These are phyloP conservation scores for Puccinellia tenuiflora DNA, from an alignment of 176 grass and related monocot genomes.

Conservation along the genomic window DNA sequence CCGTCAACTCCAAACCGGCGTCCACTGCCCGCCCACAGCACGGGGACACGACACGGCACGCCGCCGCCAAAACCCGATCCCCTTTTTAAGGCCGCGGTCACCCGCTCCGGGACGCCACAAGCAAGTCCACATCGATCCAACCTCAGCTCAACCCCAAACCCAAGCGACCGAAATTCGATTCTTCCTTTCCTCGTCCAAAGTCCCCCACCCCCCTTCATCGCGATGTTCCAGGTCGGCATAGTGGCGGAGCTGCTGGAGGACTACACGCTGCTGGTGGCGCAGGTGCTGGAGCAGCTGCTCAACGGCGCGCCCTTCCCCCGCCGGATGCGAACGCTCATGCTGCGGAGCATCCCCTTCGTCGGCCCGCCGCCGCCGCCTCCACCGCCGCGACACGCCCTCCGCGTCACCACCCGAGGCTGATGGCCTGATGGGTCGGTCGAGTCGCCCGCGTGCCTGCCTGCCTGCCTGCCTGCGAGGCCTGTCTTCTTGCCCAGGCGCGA, in stretches of 20 bases:
- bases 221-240: slow-evolving; percentile 72
- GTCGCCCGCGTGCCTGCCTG: neutral
- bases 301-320: slow-evolving; percentile 65
- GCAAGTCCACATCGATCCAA: slow-evolving; percentile 29
- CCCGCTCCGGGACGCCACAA: neutral
- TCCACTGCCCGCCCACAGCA: slow-evolving; percentile 39
- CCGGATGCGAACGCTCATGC: slow-evolving; percentile 86
- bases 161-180: neutral
- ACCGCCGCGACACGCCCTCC: slow-evolving; percentile 60
- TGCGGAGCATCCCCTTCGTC: slow-evolving; percentile 77
- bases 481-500: neutral
- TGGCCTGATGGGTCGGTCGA: neutral
- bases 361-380: slow-evolving; percentile 39
- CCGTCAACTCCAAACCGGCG: slow-evolving; percentile 15
- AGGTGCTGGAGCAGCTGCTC: slow-evolving; percentile 74
- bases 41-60: neutral
- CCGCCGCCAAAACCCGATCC: neutral
- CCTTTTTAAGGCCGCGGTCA: slow-evolving; percentile 1
- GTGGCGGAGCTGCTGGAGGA: slow-evolving; percentile 91
- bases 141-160: neutral
- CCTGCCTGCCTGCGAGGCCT: neutral
- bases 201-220: neutral
- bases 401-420: slow-evolving; percentile 38
- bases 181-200: neutral
- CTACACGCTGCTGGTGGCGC: slow-evolving; percentile 74